These are phyloP conservation scores for Trypanosoma brucei DNA, from an alignment of 208 protist species.

Conservation along the genomic window DNA sequence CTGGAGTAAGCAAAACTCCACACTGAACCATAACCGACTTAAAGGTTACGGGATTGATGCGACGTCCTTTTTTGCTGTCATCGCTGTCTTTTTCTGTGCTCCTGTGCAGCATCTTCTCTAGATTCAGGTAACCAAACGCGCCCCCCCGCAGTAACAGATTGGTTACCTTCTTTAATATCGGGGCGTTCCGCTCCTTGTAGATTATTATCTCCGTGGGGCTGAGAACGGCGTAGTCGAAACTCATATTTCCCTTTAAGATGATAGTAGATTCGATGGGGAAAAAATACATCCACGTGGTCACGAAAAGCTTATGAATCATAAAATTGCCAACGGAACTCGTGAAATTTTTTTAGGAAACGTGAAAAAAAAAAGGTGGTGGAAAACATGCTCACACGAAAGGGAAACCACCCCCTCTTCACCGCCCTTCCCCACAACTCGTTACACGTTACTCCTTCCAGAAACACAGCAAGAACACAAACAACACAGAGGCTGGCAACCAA, in stretches of 20 bases:
- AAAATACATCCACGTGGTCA: slow-evolving; percentile 5
- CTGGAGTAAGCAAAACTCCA: slow-evolving; percentile 55
- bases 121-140: slow-evolving; percentile 45
- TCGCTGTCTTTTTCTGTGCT: slow-evolving; percentile 29
- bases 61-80: slow-evolving; percentile 17
- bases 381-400: too few species aligned
- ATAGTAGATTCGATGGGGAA: slow-evolving; percentile 11
- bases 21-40: slow-evolving; percentile 46
- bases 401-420: too few species aligned
- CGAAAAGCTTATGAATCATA: not conserved
- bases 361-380: too few species aligned
- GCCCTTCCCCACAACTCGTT: too few species aligned
- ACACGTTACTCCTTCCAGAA: too few species aligned
- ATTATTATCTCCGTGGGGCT: slow-evolving; percentile 43
- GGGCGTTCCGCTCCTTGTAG: slow-evolving; percentile 47
- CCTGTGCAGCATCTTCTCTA: slow-evolving; percentile 27
- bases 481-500: not conserved
- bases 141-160: slow-evolving; percentile 68
- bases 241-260: slow-evolving; percentile 1
- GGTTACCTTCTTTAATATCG: slow-evolving; percentile 39
- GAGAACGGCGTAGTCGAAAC: slow-evolving; percentile 26
- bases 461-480: not conserved
- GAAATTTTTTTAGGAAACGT: too few species aligned
- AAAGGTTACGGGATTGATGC: slow-evolving; percentile 68
- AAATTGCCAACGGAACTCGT: not conserved